These are phyloP conservation scores for Volvox carteri DNA, from an alignment of 163 green algal genomes.

Conservation along the genomic window DNA sequence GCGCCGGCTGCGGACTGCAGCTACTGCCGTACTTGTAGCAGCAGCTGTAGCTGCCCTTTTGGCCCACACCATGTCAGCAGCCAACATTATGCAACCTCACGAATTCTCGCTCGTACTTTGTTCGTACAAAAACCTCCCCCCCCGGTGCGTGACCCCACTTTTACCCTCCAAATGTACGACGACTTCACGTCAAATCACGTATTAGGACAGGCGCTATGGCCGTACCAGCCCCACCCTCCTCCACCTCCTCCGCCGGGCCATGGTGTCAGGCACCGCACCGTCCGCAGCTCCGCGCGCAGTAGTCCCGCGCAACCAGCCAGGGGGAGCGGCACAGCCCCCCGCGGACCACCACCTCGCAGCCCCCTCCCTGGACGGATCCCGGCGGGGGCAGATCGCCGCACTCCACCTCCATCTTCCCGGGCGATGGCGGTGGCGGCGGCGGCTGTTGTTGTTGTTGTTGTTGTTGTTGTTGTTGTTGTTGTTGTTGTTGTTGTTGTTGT, in stretches of 20 bases:
- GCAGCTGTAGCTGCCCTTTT: too few species aligned
- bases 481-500: background rate
- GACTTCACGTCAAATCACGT: too few species aligned
- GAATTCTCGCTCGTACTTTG: background rate
- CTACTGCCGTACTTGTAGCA: too few species aligned
- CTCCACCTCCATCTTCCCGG: background rate
- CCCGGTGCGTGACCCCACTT: too few species aligned
- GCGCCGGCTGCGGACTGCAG: too few species aligned
- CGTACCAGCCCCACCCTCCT: background rate
- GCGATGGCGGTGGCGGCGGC: background rate
- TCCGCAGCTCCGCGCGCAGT: conserved; percentile 26
- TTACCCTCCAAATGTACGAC: too few species aligned
- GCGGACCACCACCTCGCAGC: background rate
- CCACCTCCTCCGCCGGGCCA: background rate
- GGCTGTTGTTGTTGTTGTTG: background rate
- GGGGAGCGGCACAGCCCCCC: background rate
- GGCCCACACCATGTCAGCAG: too few species aligned
- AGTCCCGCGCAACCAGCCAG: background rate
- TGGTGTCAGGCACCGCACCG: background rate
- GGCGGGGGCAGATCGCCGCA: conserved; percentile 23
- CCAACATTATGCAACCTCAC: too few species aligned
- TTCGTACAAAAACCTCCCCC: too few species aligned
- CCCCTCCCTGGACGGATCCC: background rate
- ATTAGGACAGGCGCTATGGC: too few species aligned
- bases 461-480: background rate